A percentile compares a stretch with the other conserved stretches of the same genome.
Evolutionary conservation across 257 asterid genomes (phyloP).

Genomic region (Mitragyna speciosa): DNA sequence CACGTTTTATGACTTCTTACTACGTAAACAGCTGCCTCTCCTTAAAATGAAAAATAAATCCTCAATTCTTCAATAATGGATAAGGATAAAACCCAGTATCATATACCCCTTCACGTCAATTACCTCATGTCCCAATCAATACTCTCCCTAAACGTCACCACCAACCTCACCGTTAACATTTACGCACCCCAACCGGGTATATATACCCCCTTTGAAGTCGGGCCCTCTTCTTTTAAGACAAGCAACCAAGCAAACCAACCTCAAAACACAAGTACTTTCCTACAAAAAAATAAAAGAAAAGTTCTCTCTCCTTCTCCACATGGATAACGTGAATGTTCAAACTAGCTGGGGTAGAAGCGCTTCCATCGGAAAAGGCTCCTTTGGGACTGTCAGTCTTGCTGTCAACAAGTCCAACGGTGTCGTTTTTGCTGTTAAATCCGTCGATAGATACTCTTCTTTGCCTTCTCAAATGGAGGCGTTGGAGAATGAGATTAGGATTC

Average conservation of each 20-base stretch:
- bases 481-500: constrained; percentile 52
- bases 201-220: background rate
- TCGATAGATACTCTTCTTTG: constrained; percentile 18
- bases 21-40: background rate
- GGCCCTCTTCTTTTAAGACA: background rate
- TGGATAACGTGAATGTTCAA: constrained; percentile 18
- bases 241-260: background rate
- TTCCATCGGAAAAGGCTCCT: constrained; percentile 55
- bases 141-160: constrained; percentile 17
- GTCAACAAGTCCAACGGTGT: constrained; percentile 25
- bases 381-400: constrained; percentile 48
- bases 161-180: constrained; percentile 12
- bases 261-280: constrained; percentile 3
- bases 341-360: constrained; percentile 41
- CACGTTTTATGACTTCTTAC: background rate
- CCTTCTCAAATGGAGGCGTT: constrained; percentile 44
- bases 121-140: constrained; percentile 14
- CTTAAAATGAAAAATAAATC: background rate
- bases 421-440: constrained; percentile 61
- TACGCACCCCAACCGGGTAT: background rate
- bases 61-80: constrained; percentile 29
- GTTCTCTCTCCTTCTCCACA: background rate
- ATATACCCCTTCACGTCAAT: constrained; percentile 19
- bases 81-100: constrained; percentile 42
- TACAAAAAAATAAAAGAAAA: background rate